A percentile compares a stretch with the other conserved stretches of the same genome.
These are phyloP conservation scores for Aspergillus chevalieri DNA, from an alignment of 2,329 filamentous ascomycete species.

Conservation along the genomic window DNA sequence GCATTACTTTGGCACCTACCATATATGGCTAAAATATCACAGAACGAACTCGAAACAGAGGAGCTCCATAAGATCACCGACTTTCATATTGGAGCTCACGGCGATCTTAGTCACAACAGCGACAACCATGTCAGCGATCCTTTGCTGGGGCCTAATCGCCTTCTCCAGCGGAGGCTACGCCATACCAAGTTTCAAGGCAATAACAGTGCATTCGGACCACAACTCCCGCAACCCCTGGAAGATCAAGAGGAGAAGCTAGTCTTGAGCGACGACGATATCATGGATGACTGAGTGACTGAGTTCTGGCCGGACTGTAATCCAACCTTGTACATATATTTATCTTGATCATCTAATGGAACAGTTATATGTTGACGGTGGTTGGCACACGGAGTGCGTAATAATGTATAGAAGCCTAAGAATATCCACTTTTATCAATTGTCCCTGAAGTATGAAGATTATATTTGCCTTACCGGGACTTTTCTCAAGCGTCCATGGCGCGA, in stretches of 20 bases:
- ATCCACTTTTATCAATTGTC: too few relatives aligned
- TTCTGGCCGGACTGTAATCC: background rate
- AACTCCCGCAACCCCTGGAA: conserved; percentile 29
- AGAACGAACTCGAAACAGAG: conserved; percentile 35
- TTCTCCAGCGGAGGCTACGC: conserved; percentile 26
- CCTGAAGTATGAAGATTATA: too few relatives aligned
- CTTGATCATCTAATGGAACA: background rate
- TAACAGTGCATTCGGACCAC: conserved; percentile 16
- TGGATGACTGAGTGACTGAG: conserved; percentile 49
- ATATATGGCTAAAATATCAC: conserved; percentile 66
- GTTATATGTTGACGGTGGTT: conserved; percentile 4
- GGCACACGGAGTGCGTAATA: too few relatives aligned
- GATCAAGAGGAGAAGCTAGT: conserved; percentile 60
- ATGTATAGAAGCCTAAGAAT: too few relatives aligned
- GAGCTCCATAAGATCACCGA: conserved; percentile 63
- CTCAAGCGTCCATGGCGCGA: too few relatives aligned
- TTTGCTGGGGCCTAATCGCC: background rate
- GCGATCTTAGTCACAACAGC: background rate
- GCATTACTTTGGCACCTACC: conserved; percentile 73
- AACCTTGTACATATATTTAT: too few relatives aligned
- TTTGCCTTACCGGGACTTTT: too few relatives aligned
- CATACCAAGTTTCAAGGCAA: conserved; percentile 23
- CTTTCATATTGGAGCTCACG: conserved; percentile 21
- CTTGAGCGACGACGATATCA: conserved; percentile 78
- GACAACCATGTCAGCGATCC: background rate